Conservation (phyloP, 495 filamentous ascomycete species). For the Entonaema liquescens region DNA sequence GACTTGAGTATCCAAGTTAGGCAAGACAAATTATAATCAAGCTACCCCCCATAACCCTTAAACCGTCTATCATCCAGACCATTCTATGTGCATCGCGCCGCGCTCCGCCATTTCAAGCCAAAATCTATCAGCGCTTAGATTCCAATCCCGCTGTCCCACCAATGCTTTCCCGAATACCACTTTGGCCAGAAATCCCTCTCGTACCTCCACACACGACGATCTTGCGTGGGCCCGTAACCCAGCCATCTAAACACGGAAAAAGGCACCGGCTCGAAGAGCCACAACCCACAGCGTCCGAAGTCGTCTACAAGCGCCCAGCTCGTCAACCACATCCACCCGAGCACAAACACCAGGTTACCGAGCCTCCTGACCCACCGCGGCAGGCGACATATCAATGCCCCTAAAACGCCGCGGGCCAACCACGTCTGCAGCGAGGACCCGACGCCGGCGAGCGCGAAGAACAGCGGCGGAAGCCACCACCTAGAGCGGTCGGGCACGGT, state of each 20-base stretch:
- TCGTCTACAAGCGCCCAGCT: constrained; percentile 66
- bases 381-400: constrained; percentile 34
- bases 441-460: constrained; percentile 66
- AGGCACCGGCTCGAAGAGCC: constrained; percentile 75
- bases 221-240: constrained; percentile 56
- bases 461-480: constrained; percentile 50
- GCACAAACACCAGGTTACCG: constrained; percentile 62
- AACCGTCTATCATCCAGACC: background rate
- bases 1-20: background rate
- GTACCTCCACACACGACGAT: constrained; percentile 66
- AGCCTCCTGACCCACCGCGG: constrained; percentile 53
- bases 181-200: constrained; percentile 55
- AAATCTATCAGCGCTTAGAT: constrained; percentile 44
- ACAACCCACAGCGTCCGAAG: constrained; percentile 67
- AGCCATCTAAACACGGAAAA: constrained; percentile 65
- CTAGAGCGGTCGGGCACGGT: constrained; percentile 53
- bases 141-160: constrained; percentile 71
- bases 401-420: constrained; percentile 12
- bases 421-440: constrained; percentile 62
- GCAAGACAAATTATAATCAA: background rate
- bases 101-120: background rate
- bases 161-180: constrained; percentile 60
- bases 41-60: background rate
- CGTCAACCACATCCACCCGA: constrained; percentile 67
- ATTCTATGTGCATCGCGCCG: constrained; percentile 2